These are phyloP conservation scores for Termitomyces eurrhizus DNA, from an alignment of 768 basidiomycete genomes.

Conservation along the genomic window DNA sequence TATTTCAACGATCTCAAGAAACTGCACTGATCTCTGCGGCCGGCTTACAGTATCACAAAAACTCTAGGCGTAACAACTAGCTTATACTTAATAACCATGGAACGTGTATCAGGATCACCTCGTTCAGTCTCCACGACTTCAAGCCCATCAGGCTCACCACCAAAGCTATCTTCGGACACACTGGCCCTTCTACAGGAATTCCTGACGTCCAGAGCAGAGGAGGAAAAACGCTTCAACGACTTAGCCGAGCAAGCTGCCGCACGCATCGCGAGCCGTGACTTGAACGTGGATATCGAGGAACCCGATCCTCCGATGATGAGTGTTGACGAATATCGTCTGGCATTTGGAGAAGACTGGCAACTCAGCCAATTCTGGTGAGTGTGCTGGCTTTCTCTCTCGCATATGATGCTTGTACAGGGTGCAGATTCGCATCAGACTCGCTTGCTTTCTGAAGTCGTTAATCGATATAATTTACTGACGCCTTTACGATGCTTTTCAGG, in stretches of 20 bases:
- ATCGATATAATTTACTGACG: not conserved
- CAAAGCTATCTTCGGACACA: constrained; percentile 30
- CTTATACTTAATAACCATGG: not conserved
- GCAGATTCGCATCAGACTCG: constrained; percentile 4
- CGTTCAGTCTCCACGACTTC: constrained; percentile 21
- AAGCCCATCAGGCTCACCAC: constrained; percentile 30
- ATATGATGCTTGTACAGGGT: not conserved
- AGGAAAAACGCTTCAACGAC: constrained; percentile 38
- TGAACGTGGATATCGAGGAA: constrained; percentile 21
- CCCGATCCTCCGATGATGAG: constrained; percentile 34
- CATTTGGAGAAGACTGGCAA: constrained; percentile 48
- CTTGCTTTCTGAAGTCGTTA: constrained; percentile 7
- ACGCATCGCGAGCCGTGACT: constrained; percentile 28
- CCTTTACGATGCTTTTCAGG: constrained; percentile 23
- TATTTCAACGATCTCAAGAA: not conserved
- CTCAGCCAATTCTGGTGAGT: constrained; percentile 49
- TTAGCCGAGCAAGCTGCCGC: constrained; percentile 33
- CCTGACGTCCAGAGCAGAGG: constrained; percentile 36
- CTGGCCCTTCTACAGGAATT: constrained; percentile 38
- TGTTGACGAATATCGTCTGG: constrained; percentile 37
- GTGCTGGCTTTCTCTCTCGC: constrained; percentile 4
- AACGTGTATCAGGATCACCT: constrained; percentile 23
- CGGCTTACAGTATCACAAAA: not conserved
- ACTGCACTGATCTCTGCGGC: not conserved
- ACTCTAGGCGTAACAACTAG: not conserved